Evolutionary conservation across 495 filamentous ascomycete species (phyloP), one percentile per base, ranked within the genome.

Genomic region (Viridothelium virens): DNA sequence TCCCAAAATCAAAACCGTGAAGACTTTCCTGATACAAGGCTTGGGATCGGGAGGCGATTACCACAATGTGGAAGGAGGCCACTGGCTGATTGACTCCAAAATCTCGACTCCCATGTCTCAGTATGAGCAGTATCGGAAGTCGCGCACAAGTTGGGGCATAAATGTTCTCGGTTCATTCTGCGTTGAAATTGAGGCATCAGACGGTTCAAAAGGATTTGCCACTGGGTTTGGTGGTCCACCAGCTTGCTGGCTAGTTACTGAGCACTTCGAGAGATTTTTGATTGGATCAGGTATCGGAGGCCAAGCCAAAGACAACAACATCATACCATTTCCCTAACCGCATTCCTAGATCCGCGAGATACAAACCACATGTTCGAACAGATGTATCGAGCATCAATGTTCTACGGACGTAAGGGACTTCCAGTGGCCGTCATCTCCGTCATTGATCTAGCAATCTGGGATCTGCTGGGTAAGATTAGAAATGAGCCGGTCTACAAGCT

Each of bases 321-420:
- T 25, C 1, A 2, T 61, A 66, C 18, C 31, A 14, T 46, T 33
- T 65, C 9, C 31, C 56, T 4, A 63, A 6, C 53, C 12, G 6
- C 11, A 33, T 61, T 11, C 38, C 25, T 18, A 73, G 92, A 96
- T 75, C 92, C 92, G 0, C 85, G 92, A 61, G 88, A 96, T 71
- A 91, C 89, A 63, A 96, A 93, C 74, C 82, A 88, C 68, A 80
- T 96, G 3, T 96, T 94, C 75, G 92, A 96, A 76, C 90, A 94
- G 76, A 96, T 96, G 92, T 96, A 96, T 79, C 87, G 91, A 39
- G 91, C 84, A 11, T 92, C 90, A 46, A 93, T 95, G 88, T 96
- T 95, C 82, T 96, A 96, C 73, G 92, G 92, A 61, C 86, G 92
- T 66, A 96, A 96, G 76, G 92, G 92, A 25, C 83, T 96, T 34